Base-by-base conservation (phyloP, 371 early-diverging fungal species). In the Neoconidiobolus thromboides region DNA sequence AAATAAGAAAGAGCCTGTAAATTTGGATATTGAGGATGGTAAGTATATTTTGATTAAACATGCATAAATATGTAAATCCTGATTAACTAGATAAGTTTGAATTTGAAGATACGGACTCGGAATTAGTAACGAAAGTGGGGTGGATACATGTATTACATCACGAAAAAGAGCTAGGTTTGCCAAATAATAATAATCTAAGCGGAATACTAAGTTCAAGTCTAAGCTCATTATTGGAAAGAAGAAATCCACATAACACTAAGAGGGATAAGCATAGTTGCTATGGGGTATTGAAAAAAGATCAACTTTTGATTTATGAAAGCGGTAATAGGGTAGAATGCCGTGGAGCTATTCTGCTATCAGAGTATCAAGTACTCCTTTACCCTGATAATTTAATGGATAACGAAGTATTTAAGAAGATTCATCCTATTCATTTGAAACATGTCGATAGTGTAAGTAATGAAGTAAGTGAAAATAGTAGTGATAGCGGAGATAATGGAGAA, bases 241-340 rank as follows among this genome's bases (percentile, higher is more conserved):
- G 58, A 57, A 60, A 67, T 64, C 39, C 60, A 52, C 12, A 10
- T 5, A 38, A 48, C 9, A 12, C 48, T 12, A 61, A 60, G 57
- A 63, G 71, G 14, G 68, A 64, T 15, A 70, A 71, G 64, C 77
- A 81, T 59, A 64, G 74, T 39, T 85, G 76, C 61, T 93, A 79
- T 68, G 86, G 78, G 1, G 89, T 88, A 1, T 66, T 93, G 48
- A 82, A 85, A 52, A 78, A 85, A 67, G 79, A 83, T 55, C 85
- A 84, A 6, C 68, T 93, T 41, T 85, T 83, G 57, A 67, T 93
- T 54, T 93, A 93, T 66, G 86, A 87, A 56, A 80, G 82, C 48
- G 91, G 89, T 61, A 75, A 80, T 43, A 83, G 83, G 65, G 65
- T 78, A 51, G 88, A 90, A 60, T 89, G 91, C 66, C 76, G 80